Evolutionary conservation across 371 early-diverging fungal genomes (phyloP), one percentile per base, ranked within the genome.

Genomic region (Capillidium heterosporum): DNA sequence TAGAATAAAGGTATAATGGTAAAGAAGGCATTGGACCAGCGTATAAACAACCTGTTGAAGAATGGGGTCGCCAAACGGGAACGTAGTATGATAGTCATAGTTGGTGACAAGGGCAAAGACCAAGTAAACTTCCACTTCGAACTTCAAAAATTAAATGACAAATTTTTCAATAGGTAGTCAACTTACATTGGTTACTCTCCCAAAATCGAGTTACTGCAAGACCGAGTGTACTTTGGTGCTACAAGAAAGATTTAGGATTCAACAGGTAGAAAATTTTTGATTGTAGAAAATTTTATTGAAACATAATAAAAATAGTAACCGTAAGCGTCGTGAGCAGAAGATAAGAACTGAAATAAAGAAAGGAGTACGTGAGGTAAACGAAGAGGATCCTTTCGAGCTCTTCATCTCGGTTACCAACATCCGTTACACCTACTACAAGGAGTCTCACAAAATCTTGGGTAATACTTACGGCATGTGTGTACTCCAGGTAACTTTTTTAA

Each of bases 381-480:
- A 77, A 28, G 93, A 95, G 42, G 93, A 95, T 70, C 93, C 95
- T 17, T 97, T 95, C 59, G 95, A 97, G 63, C 75, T 95, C 42
- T 97, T 97, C 64, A 79, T 95, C 28, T 78, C 93, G 7, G 82
- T 89, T 19, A 95, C 98, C 48, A 81, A 91, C 65, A 95, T 95
- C 61, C 80, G 95, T 52, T 98, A 95, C 72, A 82, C 91, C 11
- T 95, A 93, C 80, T 98, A 99, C 75, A 96, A 95, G 68, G 99
- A 99, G 69, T 87, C 91, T 13, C 90, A 98, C 59, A 98, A 90
- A 65, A 90, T 99, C 57, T 80, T 99, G 56, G 99, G 99, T 68
- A 89, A 92, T 65, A 99, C 99, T 23, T 98, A 83, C 62, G 99
- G 98, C 41, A 93, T 99, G 92, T 92, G 94, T 60, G 84, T 99